A percentile compares a stretch with the other conserved stretches of the same genome.
phyloP scores from a whole-genome alignment of 2,329 filamentous ascomycete species.

The Scedosporium minutisporum region DNA sequence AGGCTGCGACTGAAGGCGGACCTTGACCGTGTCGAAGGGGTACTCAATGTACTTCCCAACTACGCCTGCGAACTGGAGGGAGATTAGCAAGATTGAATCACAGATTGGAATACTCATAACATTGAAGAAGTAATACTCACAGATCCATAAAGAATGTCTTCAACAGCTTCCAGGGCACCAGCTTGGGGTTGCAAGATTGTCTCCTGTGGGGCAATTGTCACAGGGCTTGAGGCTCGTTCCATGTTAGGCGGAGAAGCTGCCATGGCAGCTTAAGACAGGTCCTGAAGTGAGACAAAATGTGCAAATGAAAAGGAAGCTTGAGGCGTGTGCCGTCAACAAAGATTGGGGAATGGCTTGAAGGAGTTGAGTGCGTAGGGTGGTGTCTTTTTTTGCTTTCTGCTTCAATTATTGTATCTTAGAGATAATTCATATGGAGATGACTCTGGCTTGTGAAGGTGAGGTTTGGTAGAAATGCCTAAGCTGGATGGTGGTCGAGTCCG shows the following conservation, averaged over 20 bases:
- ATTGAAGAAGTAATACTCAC: slow-evolving; percentile 35
- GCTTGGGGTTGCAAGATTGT: background rate
- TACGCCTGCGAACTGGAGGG: slow-evolving; percentile 63
- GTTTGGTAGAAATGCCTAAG: background rate
- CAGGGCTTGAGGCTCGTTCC: background rate
- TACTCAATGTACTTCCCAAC: slow-evolving; percentile 96
- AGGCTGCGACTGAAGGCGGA: slow-evolving; percentile 91
- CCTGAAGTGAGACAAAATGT: background rate
- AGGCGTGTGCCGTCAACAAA: background rate
- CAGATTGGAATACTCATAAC: slow-evolving; percentile 3
- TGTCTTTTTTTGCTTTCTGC: no score
- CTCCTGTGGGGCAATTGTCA: background rate
- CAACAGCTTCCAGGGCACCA: slow-evolving; percentile 31
- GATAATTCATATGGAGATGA: background rate
- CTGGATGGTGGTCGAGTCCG: background rate
- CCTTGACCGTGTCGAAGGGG: slow-evolving; percentile 97
- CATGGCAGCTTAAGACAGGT: background rate
- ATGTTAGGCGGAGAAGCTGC: background rate
- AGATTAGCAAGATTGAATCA: slow-evolving; percentile 2
- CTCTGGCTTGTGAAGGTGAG: background rate
- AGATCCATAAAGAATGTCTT: slow-evolving; percentile 84
- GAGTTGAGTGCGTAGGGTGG: background rate
- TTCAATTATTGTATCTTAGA: no score
- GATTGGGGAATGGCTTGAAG: background rate
- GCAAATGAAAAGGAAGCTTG: background rate